Evolutionary conservation across 805 yeast genomes (phyloP), one percentile per base, ranked within the genome.

Genomic region (Teunomyces kruisii): DNA sequence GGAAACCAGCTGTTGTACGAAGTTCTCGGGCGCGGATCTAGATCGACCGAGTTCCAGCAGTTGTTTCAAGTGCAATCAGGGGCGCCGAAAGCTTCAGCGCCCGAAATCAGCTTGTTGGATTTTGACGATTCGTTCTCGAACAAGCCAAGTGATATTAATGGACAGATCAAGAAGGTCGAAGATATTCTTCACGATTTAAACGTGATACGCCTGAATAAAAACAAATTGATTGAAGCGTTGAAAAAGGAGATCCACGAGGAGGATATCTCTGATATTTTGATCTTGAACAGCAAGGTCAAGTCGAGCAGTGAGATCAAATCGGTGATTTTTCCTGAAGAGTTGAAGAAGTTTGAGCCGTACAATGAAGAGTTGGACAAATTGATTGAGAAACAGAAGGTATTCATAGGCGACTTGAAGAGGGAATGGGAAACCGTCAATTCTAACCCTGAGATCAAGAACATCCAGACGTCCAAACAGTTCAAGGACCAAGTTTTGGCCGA

Each of bases 201-300:
- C 46, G 72, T 78, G 36, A 59, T 89, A 46, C 81, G 81, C 54
- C 69, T 76, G 27, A 94, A 87, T 59, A 80, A 95, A 38, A 61
- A 69, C 5, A 72, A 80, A 31, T 74, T 84, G 1, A 69, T 87
- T 29, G 74, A 74, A 1, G 88, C 83, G 40, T 72, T 92, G 56
- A 89, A 89, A 57, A 75, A 71, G 6, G 78, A 78, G 39, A 82
- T 87, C 28, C 94, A 84, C 55, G 73, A 76, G 10, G 98, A 92
- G 65, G 97, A 92, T 59, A 88, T 90, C 40, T 84, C 96, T 0
- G 83, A 84, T 43, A 70, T 84, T 9, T 71, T 92, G 27, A 78
- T 92, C 7, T 69, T 84, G 51, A 84, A 87, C 58, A 67, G 73
- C 48, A 80, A 78, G 48, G 75, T 78, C 36, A 76, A 75, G 31